A percentile compares a stretch with the other conserved stretches of the same genome.
phyloP scores from a whole-genome alignment of 2,329 filamentous ascomycete species.

The Alternaria sp. region DNA sequence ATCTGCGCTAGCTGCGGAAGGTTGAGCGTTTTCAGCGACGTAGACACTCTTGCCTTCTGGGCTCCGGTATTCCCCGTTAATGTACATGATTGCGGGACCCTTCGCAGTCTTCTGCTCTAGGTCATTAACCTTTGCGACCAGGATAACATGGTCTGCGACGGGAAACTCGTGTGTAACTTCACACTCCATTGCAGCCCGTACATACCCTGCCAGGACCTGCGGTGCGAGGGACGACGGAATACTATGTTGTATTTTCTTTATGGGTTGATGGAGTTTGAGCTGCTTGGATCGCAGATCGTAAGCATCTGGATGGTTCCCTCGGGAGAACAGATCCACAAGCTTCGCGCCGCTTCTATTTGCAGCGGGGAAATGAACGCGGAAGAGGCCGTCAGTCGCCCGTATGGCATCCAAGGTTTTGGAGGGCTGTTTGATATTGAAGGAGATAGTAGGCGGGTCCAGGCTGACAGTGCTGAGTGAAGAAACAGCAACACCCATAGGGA shows the following conservation, averaged over 20 bases:
- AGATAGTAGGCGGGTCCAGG: slow-evolving; percentile 66
- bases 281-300: slow-evolving; percentile 28
- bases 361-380: slow-evolving; percentile 63
- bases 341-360: slow-evolving; percentile 38
- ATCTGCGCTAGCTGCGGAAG: background rate
- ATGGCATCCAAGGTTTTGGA: slow-evolving; percentile 67
- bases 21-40: slow-evolving; percentile 4
- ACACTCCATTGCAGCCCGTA: slow-evolving; percentile 47
- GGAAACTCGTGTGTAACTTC: slow-evolving; percentile 47
- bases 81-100: slow-evolving; percentile 34
- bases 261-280: slow-evolving; percentile 19
- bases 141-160: slow-evolving; percentile 59
- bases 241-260: background rate
- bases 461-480: slow-evolving; percentile 70
- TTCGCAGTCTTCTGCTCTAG: slow-evolving; percentile 12
- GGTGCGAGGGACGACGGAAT: slow-evolving; percentile 25
- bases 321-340: slow-evolving; percentile 42
- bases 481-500: slow-evolving; percentile 61
- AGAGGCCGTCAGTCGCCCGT: slow-evolving; percentile 49
- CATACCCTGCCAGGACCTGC: slow-evolving; percentile 20
- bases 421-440: slow-evolving; percentile 68
- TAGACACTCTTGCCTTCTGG: slow-evolving; percentile 14
- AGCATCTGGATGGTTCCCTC: slow-evolving; percentile 36
- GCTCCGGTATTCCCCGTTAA: slow-evolving; percentile 36
- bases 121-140: slow-evolving; percentile 54